Base-by-base conservation (phyloP, 805 yeast species). In the Pichia eremophila region DNA sequence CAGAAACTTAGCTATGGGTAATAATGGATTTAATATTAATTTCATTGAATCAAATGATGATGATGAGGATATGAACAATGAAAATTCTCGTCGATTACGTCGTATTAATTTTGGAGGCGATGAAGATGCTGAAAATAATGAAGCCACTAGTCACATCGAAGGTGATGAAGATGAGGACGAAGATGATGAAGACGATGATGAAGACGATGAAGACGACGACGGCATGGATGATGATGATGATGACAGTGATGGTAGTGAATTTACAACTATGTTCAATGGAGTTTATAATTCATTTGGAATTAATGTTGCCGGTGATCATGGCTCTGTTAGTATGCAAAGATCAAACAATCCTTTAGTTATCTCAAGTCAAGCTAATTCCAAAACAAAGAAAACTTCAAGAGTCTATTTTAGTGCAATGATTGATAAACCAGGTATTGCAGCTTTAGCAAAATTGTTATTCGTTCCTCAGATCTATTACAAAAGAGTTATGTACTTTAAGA, bases 391-490 rank as follows among this genome's bases (percentile, higher is more conserved):
- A 40, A 52, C 54, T 11, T 57, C 59, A 53, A 69, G 69, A 54
- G 61, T 72, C 3, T 77, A 66, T 59, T 73, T 75, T 61, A 71
- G 84, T 3, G 85, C 95, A 3, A 63, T 90, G 52, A 72, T 87
- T 47, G 96, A 90, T 57, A 74, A 79, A 43, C 65, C 77, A 7
- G 95, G 95, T 11, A 77, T 85, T 45, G 81, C 93, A 5, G 74
- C 95, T 0, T 55, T 90, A 36, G 61, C 86, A 46, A 74, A 88
- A 50, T 70, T 86, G 42, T 67, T 87, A 3, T 90, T 85, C 65
- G 71, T 84, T 22, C 90, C 95, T 1, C 85, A 82, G 54, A 73
- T 80, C 1, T 74, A 77, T 55, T 70, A 67, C 53, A 79, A 77
- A 50, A 70, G 90, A 46, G 88, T 80, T 48, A 66, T 73, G 2